Percentiles rank a stretch among this genome's conserved stretches.
Evolutionary conservation across 2,329 filamentous ascomycete genomes (phyloP).

Genomic region (Fragosphaeria purpurea): DNA sequence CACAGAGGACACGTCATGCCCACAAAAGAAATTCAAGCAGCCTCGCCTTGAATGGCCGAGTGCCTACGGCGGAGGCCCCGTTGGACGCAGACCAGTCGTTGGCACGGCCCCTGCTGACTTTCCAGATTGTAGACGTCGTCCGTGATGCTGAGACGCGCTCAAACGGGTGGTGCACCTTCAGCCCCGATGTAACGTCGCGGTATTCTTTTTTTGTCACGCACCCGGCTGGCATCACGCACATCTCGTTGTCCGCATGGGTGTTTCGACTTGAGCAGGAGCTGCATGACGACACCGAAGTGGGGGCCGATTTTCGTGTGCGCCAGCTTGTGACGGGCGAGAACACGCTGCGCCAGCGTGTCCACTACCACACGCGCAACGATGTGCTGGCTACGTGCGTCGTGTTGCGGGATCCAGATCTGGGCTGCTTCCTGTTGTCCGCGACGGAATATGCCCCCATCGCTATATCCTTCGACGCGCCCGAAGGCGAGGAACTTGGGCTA

Average conservation of each 20-base stretch:
- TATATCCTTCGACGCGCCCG: slow-evolving; percentile 50
- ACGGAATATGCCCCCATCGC: slow-evolving; percentile 48
- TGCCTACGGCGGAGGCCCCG: slow-evolving; percentile 29
- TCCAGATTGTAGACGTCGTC: slow-evolving; percentile 53
- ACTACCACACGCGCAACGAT: slow-evolving; percentile 39
- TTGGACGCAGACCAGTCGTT: slow-evolving; percentile 25
- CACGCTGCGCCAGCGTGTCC: slow-evolving; percentile 45
- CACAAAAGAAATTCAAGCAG: slow-evolving; percentile 4
- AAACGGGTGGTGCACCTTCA: slow-evolving; percentile 54
- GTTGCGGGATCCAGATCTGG: slow-evolving; percentile 51
- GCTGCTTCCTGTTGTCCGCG: slow-evolving; percentile 52
- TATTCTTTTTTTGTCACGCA: slow-evolving; percentile 56
- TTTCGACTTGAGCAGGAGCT: slow-evolving; percentile 55
- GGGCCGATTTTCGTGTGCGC: slow-evolving; percentile 52
- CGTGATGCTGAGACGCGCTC: slow-evolving; percentile 42
- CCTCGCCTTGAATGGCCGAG: background rate
- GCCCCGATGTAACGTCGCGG: slow-evolving; percentile 48
- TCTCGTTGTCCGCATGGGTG: slow-evolving; percentile 53
- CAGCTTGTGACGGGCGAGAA: slow-evolving; percentile 49
- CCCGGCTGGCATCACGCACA: slow-evolving; percentile 47
- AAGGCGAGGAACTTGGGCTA: slow-evolving; percentile 36
- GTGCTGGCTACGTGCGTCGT: slow-evolving; percentile 44
- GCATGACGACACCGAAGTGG: slow-evolving; percentile 43
- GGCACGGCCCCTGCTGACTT: slow-evolving; percentile 44
- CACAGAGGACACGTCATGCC: slow-evolving; percentile 37